Evolutionary conservation across 768 basidiomycete species (phyloP).

Genomic region (Chlorophyllum brunneum): DNA sequence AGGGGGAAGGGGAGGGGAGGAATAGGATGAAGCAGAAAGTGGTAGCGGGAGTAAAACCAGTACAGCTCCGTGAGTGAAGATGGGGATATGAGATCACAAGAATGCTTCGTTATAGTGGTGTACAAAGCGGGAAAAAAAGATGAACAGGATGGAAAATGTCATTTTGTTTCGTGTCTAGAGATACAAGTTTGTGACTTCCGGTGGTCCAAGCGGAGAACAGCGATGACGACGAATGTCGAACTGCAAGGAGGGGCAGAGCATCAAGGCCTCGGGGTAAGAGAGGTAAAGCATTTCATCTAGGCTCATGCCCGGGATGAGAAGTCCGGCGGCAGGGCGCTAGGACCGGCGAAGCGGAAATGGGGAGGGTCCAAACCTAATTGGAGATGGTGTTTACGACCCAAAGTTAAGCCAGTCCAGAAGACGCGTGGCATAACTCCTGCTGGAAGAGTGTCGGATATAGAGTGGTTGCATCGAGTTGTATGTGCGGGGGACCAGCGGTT

Average conservation of each 20-base stretch:
- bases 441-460: slow-evolving; percentile 9
- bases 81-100: slow-evolving; percentile 1
- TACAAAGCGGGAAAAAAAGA: slow-evolving; percentile 8
- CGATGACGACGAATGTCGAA: not conserved
- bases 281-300: not conserved
- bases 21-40: not conserved
- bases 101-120: slow-evolving; percentile 10
- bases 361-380: slow-evolving; percentile 10
- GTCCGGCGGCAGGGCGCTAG: not conserved
- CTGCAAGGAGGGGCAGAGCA: not conserved
- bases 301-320: slow-evolving; percentile 6
- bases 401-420: slow-evolving; percentile 4
- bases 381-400: slow-evolving; percentile 1
- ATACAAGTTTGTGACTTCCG: slow-evolving; percentile 12
- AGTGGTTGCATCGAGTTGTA: slow-evolving; percentile 6
- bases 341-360: not conserved
- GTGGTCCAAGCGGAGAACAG: not conserved
- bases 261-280: not conserved
- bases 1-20: not conserved
- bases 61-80: slow-evolving; percentile 8
- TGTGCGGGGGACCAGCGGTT: not conserved
- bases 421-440: slow-evolving; percentile 8
- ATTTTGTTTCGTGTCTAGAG: slow-evolving; percentile 14
- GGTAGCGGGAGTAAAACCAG: not conserved
- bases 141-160: slow-evolving; percentile 7